A percentile compares a stretch with the other conserved stretches of the same genome.
Conservation (phyloP, 768 basidiomycete species). For the Cystobasidium tubakii region DNA sequence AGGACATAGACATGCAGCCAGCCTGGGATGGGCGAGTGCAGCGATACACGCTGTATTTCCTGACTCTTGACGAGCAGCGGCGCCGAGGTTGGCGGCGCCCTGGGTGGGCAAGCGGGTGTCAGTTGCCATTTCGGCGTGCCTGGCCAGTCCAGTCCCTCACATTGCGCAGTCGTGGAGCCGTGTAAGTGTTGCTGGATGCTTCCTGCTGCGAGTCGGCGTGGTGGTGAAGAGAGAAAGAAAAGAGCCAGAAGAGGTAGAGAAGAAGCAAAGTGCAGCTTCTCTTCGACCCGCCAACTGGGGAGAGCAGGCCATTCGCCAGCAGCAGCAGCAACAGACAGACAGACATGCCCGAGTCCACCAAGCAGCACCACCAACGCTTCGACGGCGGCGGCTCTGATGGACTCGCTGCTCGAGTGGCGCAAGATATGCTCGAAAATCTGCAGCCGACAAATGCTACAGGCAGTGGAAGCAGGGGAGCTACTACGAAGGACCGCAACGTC, state of each 20-base stretch:
- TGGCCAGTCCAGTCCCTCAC: neutral
- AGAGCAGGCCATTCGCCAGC: neutral
- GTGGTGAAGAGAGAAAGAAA: conserved; percentile 11
- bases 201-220: neutral
- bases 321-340: too few relatives aligned
- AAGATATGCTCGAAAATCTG: neutral
- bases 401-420: neutral
- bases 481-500: neutral
- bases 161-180: neutral
- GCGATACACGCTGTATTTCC: conserved; percentile 49
- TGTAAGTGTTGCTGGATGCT: neutral
- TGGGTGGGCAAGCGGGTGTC: neutral
- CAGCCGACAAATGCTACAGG: neutral
- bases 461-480: neutral
- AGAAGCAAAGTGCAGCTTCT: neutral
- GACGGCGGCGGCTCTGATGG: conserved; percentile 4
- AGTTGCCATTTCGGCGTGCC: too few relatives aligned
- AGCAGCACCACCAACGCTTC: neutral
- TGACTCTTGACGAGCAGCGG: conserved; percentile 50
- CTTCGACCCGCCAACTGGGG: too few relatives aligned
- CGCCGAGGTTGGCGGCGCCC: conserved; percentile 7
- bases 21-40: conserved; percentile 50
- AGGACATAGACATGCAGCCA: conserved; percentile 49
- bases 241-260: neutral
- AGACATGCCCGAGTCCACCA: neutral